Base-by-base conservation (phyloP, 805 yeast species). In the Yamadazyma ubonensis region DNA sequence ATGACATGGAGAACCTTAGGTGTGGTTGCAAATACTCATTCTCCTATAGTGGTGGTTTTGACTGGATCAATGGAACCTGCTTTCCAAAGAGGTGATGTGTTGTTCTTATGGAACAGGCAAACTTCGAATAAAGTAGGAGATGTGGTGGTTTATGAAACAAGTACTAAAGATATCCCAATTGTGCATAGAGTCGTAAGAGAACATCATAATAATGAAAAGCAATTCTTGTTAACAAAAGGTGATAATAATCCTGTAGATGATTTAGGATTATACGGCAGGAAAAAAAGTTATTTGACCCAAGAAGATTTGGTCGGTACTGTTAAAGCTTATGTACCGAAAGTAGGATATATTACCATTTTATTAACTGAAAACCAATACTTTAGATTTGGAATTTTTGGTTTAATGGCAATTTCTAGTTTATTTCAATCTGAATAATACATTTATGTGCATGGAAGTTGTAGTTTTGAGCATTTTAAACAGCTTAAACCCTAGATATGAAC, bases 61-160 rank as follows among this genome's bases (percentile, higher is more conserved):
- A 89, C 98, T 1, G 99, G 99, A 5, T 91, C 98, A 2, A 93
- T 93, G 99, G 99, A 93, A 61, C 99, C 99, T 2, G 99, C 99
- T 2, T 93, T 93, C 74, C 97, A 93, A 65, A 78, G 99, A 65
- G 99, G 99, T 36, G 99, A 93, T 59, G 83, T 93, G 12, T 67
- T 93, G 45, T 82, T 93, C 54, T 69, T 93, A 41, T 90, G 96
- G 96, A 93, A 93, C 63, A 73, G 97, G 50, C 80, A 83, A 41
- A 55, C 65, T 15, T 59, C 62, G 21, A 79, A 81, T 15, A 68
- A 77, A 33, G 93, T 90, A 1, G 99, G 99, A 16, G 99, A 93
- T 54, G 73, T 93, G 17, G 98, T 93, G 10, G 98, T 93, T 5
- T 93, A 93, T 58, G 89, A 93, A 52, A 76, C 89, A 12, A 73